Conservation (phyloP, 163 green algal genomes). For the Chlorella variabilis region DNA sequence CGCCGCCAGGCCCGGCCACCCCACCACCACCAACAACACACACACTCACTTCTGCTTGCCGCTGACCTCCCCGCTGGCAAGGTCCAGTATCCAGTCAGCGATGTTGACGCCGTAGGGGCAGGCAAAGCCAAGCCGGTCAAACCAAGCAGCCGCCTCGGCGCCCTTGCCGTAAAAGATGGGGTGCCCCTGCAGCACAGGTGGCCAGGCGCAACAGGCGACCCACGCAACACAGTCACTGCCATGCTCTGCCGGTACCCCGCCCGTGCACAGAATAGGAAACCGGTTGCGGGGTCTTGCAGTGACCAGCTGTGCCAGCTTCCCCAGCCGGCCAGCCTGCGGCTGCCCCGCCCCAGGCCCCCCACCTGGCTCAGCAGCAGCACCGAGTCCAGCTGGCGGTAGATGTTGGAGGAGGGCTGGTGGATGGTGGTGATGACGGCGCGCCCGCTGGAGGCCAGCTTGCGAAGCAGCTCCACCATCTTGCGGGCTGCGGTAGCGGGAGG, state of each 20-base stretch:
- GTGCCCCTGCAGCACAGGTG: slow-evolving; percentile 57
- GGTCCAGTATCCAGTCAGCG: slow-evolving; percentile 87
- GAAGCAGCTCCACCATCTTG: slow-evolving; percentile 83
- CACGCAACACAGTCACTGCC: too few species aligned
- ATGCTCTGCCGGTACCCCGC: too few species aligned
- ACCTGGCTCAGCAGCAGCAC: slow-evolving; percentile 87
- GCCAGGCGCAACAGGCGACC: too few species aligned
- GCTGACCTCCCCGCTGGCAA: slow-evolving; percentile 79
- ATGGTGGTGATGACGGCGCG: slow-evolving; percentile 80
- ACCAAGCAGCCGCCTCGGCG: slow-evolving; percentile 69
- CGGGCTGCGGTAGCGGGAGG: too few species aligned
- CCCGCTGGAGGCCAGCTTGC: slow-evolving; percentile 74
- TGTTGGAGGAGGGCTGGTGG: slow-evolving; percentile 76
- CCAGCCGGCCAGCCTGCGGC: too few species aligned
- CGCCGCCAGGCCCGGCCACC: too few species aligned
- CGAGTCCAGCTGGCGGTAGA: slow-evolving; percentile 91
- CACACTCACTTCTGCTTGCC: slow-evolving; percentile 42
- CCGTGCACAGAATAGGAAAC: too few species aligned
- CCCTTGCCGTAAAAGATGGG: slow-evolving; percentile 85
- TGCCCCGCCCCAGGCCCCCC: neutral
- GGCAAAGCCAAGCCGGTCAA: slow-evolving; percentile 58
- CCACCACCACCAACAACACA: neutral
- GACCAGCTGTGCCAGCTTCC: too few species aligned
- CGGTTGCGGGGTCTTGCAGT: too few species aligned
- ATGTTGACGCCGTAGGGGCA: slow-evolving; percentile 84